phyloP scores from a whole-genome alignment of 108 stramenopile genomes.

The Cyclotella distinguenda region DNA sequence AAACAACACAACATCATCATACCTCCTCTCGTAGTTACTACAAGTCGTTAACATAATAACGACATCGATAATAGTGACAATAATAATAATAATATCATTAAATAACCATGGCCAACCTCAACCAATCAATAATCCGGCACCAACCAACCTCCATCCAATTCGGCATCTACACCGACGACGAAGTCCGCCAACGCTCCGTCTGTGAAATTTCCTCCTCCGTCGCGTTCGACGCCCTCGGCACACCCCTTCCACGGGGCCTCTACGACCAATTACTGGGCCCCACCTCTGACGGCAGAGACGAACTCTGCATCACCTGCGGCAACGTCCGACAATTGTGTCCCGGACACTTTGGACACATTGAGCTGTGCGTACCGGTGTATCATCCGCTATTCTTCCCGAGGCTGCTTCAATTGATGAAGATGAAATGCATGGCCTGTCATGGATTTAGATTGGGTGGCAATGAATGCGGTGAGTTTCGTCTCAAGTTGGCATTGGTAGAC shows the following conservation, averaged over 20 bases:
- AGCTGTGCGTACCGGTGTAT: conserved; percentile 95
- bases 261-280: conserved; percentile 96
- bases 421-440: conserved; percentile 96
- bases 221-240: conserved; percentile 83
- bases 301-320: conserved; percentile 91
- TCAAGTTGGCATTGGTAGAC: conserved; percentile 73
- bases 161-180: conserved; percentile 87
- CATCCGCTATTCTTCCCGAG: conserved; percentile 88
- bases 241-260: conserved; percentile 85
- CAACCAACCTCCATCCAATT: conserved; percentile 41
- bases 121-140: conserved; percentile 38
- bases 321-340: conserved; percentile 79
- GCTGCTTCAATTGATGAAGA: conserved; percentile 76
- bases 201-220: conserved; percentile 86
- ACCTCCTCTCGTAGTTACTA: too few relatives aligned
- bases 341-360: conserved; percentile 96
- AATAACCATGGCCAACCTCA: conserved; percentile 39
- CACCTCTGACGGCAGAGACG: conserved; percentile 26
- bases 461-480: conserved; percentile 41
- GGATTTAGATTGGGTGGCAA: conserved; percentile 58
- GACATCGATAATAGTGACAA: too few relatives aligned
- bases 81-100: too few relatives aligned
- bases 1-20: too few relatives aligned
- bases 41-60: too few relatives aligned
- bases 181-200: conserved; percentile 84